Conservation (phyloP, 2,329 filamentous ascomycete species). For the Phaeosphaeria sp. region DNA sequence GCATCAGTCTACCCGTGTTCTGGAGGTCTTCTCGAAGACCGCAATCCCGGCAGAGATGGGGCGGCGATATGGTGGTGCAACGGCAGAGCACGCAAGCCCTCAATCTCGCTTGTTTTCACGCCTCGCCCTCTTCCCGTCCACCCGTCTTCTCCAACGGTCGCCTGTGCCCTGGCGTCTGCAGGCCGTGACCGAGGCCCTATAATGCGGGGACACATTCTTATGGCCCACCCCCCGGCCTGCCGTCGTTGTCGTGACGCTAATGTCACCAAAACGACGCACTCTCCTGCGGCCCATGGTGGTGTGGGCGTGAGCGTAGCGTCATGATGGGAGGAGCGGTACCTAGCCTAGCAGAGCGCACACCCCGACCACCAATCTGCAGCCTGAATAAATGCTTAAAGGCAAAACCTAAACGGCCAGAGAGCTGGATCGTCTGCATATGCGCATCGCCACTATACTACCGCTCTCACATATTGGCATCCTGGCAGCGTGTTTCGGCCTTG, state of each 20-base stretch:
- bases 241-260: constrained; percentile 18
- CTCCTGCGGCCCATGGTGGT: background rate
- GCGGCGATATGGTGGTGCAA: constrained; percentile 14
- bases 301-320: constrained; percentile 9
- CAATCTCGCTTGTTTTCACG: constrained; percentile 24
- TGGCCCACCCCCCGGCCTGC: constrained; percentile 3
- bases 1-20: constrained; percentile 5
- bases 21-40: constrained; percentile 9
- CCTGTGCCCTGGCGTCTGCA: constrained; percentile 23
- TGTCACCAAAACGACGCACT: constrained; percentile 6
- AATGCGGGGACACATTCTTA: constrained; percentile 41
- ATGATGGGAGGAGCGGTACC: constrained; percentile 8
- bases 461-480: constrained; percentile 10
- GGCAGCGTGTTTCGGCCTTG: constrained; percentile 3
- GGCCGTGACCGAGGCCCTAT: constrained; percentile 32
- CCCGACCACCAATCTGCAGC: constrained; percentile 25
- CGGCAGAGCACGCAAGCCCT: constrained; percentile 9
- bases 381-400: constrained; percentile 21
- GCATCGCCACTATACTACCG: constrained; percentile 16
- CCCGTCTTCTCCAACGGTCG: constrained; percentile 33
- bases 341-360: constrained; percentile 10
- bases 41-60: background rate
- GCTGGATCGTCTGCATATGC: constrained; percentile 8
- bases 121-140: constrained; percentile 28
- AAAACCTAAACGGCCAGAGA: constrained; percentile 8